Evolutionary conservation across 2,329 filamentous ascomycete species (phyloP), one percentile per base, ranked within the genome.

Genomic region (Penicillium sp.): DNA sequence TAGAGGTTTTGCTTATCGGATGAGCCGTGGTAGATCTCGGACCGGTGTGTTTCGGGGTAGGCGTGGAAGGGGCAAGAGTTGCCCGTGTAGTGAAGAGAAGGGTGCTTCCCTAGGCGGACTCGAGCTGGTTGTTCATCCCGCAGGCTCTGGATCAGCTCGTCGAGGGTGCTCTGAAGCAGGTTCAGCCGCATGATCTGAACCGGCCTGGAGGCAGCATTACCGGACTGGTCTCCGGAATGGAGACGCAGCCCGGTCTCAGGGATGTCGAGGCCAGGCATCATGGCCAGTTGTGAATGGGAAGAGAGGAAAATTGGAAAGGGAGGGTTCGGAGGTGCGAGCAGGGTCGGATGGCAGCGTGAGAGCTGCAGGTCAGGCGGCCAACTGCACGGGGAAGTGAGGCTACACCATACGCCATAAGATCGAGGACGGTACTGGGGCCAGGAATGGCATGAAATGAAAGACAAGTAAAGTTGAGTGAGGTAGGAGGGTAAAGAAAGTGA

Each of bases 61-160:
- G 77, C 72, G 49, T 76, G 72, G 57, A 84, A 72, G 26, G 74
- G 68, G 51, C 80, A 74, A 26, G 74, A 74, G 61, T 79, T 79
- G 62, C 75, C 75, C 54, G 77, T 79, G 58, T 77, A 77, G 57
- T 77, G 76, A 50, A 84, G 72, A 62, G 76, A 75, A 66, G 79
- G 68, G 51, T 69, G 67, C 60, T 74, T 76, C 23, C 74, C 74
- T 48, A 75, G 68, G 32, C 71, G 70, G 41, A 77, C 57, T 55
- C 67, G 67, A 54, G 70, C 71, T 44, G 69, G 65, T 49, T 74
- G 65, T 42, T 71, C 68, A 32, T 67, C 63, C 39, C 66, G 65
- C 24, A 75, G 63, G 47, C 59, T 66, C 44, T 70, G 66, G 26
- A 76, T 66, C 24, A 76, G 63, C 40, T 76, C 73, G 48, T 74